These are phyloP conservation scores for Scleroderma citrinum DNA, from an alignment of 768 basidiomycete species.

Conservation along the genomic window DNA sequence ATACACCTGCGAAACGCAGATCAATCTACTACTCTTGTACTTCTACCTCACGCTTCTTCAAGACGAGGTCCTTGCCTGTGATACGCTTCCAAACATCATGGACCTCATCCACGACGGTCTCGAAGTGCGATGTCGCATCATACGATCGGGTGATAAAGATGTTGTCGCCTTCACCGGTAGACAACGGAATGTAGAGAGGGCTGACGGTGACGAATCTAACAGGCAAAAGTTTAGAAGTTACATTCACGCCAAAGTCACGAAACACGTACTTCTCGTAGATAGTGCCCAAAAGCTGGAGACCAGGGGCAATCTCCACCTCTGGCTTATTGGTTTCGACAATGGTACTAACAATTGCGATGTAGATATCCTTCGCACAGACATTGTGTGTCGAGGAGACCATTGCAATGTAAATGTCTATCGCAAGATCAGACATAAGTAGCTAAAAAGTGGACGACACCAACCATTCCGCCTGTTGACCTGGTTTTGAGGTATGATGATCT, in stretches of 20 bases:
- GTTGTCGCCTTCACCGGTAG: constrained; percentile 75
- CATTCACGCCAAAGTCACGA: background rate
- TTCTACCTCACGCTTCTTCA: constrained; percentile 83
- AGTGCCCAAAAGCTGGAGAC: constrained; percentile 83
- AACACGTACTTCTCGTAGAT: constrained; percentile 87
- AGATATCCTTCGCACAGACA: constrained; percentile 92
- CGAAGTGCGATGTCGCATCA: constrained; percentile 98
- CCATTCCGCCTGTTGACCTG: constrained; percentile 92
- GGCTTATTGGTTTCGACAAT: constrained; percentile 94
- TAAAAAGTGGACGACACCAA: constrained; percentile 30
- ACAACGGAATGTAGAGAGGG: constrained; percentile 84
- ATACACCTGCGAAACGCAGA: background rate
- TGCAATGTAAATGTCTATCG: constrained; percentile 93
- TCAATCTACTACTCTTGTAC: constrained; percentile 35
- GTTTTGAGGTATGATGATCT: constrained; percentile 99
- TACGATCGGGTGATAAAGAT: constrained; percentile 98
- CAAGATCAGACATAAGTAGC: constrained; percentile 4
- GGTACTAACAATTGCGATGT: constrained; percentile 96
- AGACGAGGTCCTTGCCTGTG: constrained; percentile 65
- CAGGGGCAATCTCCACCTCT: constrained; percentile 89
- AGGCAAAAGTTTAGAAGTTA: constrained; percentile 7
- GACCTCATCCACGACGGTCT: constrained; percentile 97
- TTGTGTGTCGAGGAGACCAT: constrained; percentile 97
- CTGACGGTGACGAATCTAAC: constrained; percentile 84
- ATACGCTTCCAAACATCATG: constrained; percentile 94